phyloP scores from a whole-genome alignment of 495 filamentous ascomycete genomes.

The Gamarada debralockiae region DNA sequence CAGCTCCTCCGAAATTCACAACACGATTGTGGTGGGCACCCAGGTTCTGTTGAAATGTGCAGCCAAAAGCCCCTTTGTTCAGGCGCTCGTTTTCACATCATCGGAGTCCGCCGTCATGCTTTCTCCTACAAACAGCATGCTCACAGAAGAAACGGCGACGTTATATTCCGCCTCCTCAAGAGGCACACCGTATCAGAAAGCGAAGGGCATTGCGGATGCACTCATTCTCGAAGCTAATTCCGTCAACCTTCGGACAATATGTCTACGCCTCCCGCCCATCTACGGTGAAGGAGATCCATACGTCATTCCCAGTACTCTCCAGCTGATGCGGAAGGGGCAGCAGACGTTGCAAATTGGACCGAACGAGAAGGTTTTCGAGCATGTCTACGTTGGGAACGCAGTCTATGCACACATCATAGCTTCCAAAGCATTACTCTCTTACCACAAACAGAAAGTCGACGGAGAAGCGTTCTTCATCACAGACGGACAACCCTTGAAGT shows the following conservation, averaged over 20 bases:
- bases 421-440: constrained; percentile 61
- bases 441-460: constrained; percentile 66
- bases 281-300: constrained; percentile 77
- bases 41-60: constrained; percentile 67
- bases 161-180: background rate
- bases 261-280: constrained; percentile 81
- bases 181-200: background rate
- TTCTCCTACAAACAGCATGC: background rate
- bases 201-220: constrained; percentile 80
- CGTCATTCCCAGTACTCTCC: constrained; percentile 55
- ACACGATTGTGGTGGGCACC: constrained; percentile 89
- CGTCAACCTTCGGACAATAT: constrained; percentile 58
- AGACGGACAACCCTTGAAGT: constrained; percentile 84
- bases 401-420: constrained; percentile 70
- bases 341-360: constrained; percentile 77
- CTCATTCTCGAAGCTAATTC: constrained; percentile 79
- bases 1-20: constrained; percentile 53
- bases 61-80: constrained; percentile 58
- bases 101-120: constrained; percentile 32
- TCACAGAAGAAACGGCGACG: constrained; percentile 7
- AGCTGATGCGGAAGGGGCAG: constrained; percentile 58
- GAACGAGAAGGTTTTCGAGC: constrained; percentile 83
- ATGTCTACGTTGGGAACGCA: constrained; percentile 72
- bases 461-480: constrained; percentile 95
- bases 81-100: constrained; percentile 89